Conservation (phyloP, 2,329 filamentous ascomycete genomes). For the Arthroderma sp. region DNA sequence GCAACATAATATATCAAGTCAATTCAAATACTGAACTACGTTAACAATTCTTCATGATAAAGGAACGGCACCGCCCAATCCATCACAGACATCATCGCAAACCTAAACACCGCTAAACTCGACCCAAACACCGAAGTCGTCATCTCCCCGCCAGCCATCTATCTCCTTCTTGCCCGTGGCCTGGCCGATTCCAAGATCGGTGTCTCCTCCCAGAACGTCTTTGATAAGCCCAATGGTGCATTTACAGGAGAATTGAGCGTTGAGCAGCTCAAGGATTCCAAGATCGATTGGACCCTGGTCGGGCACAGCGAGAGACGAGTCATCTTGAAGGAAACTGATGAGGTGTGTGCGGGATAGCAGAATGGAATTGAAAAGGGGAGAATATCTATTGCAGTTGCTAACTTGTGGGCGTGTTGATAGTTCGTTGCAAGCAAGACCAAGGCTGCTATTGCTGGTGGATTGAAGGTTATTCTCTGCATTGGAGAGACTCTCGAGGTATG, state of each 20-base stretch:
- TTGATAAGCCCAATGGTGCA: constrained; percentile 89
- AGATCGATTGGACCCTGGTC: constrained; percentile 79
- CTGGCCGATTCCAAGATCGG: constrained; percentile 62
- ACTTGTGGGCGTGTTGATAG: constrained; percentile 16
- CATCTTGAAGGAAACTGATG: constrained; percentile 74
- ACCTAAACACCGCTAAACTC: constrained; percentile 75
- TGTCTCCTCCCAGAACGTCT: constrained; percentile 93
- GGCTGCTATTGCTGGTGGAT: constrained; percentile 71
- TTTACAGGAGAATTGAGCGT: constrained; percentile 96
- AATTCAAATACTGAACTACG: background rate
- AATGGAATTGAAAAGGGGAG: background rate
- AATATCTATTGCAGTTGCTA: background rate
- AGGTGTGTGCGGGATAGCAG: constrained; percentile 32
- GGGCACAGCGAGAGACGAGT: constrained; percentile 93
- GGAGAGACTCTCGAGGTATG: constrained; percentile 73
- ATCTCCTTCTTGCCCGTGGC: constrained; percentile 77
- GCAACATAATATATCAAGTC: background rate
- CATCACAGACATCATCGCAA: constrained; percentile 80
- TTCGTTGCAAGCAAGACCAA: constrained; percentile 91
- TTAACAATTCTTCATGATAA: background rate
- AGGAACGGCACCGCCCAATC: constrained; percentile 89
- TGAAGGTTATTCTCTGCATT: constrained; percentile 92
- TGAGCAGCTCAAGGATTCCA: constrained; percentile 75
- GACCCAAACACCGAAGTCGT: constrained; percentile 62
- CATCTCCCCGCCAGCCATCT: constrained; percentile 78